phyloP scores from a whole-genome alignment of 140 eudicot species.

The Bidens hawaiensis region DNA sequence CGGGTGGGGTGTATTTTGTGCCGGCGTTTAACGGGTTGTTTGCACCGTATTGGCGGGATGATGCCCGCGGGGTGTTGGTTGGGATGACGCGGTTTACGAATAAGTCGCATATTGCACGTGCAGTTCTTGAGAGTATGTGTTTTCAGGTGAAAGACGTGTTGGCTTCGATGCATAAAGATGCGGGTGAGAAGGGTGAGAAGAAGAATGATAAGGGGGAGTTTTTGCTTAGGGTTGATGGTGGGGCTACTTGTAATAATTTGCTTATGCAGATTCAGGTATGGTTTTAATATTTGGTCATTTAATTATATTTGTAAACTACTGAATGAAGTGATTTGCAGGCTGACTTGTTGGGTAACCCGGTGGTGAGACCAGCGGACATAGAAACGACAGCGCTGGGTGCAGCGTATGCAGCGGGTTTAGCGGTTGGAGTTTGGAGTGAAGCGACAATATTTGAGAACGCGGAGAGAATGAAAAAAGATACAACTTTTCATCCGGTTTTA shows the following conservation, averaged over 20 bases:
- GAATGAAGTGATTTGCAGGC: slow-evolving; percentile 51
- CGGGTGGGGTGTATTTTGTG: slow-evolving; percentile 91
- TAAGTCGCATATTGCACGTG: slow-evolving; percentile 83
- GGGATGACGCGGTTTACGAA: slow-evolving; percentile 94
- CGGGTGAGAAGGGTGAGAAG: slow-evolving; percentile 58
- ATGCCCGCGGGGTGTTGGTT: slow-evolving; percentile 90
- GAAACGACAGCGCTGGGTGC: slow-evolving; percentile 99
- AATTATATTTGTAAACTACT: background rate
- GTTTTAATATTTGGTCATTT: background rate
- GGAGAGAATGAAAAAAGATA: slow-evolving; percentile 60
- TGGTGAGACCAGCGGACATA: slow-evolving; percentile 85
- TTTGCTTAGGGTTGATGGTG: slow-evolving; percentile 90
- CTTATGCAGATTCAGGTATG: slow-evolving; percentile 93
- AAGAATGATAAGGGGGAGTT: slow-evolving; percentile 71
- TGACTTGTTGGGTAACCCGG: slow-evolving; percentile 75
- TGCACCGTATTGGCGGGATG: slow-evolving; percentile 99
- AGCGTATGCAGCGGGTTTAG: slow-evolving; percentile 97
- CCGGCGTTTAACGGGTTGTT: slow-evolving; percentile 95
- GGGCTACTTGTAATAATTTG: slow-evolving; percentile 76
- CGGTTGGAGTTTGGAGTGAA: slow-evolving; percentile 87
- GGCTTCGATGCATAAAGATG: slow-evolving; percentile 97
- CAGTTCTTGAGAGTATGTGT: slow-evolving; percentile 98
- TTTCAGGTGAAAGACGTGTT: slow-evolving; percentile 95
- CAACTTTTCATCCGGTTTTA: slow-evolving; percentile 49
- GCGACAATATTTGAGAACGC: slow-evolving; percentile 55